Evolutionary conservation across 345 rosid species (phyloP).

Genomic region (Eucalyptus cloeziana): DNA sequence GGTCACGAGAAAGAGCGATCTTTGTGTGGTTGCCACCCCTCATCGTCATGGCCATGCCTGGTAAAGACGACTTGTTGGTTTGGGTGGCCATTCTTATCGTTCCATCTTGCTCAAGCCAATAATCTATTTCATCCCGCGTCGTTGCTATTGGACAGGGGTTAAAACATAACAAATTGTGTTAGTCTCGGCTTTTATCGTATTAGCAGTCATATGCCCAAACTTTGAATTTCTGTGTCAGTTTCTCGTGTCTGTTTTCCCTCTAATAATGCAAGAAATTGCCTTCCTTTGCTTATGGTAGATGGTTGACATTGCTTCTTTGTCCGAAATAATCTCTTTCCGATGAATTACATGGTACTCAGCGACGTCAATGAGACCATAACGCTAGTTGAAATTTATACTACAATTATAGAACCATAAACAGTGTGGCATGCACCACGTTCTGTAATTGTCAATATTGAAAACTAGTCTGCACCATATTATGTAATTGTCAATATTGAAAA

Average conservation of each 20-base stretch:
- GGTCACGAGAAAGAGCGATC: background rate
- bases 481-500: background rate
- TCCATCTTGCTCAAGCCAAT: background rate
- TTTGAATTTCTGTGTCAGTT: background rate
- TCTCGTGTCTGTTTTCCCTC: background rate
- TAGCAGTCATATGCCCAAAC: background rate
- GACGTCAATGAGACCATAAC: background rate
- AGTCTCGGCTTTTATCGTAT: background rate
- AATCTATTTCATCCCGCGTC: background rate
- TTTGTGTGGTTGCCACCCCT: background rate
- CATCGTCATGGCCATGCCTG: background rate
- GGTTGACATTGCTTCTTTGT: background rate
- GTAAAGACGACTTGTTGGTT: background rate
- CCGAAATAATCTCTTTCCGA: background rate
- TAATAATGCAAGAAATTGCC: background rate
- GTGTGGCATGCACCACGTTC: background rate
- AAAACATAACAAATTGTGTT: background rate
- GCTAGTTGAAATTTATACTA: background rate
- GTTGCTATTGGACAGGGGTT: background rate
- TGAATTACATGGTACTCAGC: fast-evolving
- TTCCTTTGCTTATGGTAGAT: background rate
- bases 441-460: background rate
- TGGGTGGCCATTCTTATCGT: background rate
- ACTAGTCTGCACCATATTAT: background rate
- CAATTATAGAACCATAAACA: background rate